Evolutionary conservation across 371 early-diverging fungal species (phyloP), one percentile per base, ranked within the genome.

Genomic region (Nosema granulosis): DNA sequence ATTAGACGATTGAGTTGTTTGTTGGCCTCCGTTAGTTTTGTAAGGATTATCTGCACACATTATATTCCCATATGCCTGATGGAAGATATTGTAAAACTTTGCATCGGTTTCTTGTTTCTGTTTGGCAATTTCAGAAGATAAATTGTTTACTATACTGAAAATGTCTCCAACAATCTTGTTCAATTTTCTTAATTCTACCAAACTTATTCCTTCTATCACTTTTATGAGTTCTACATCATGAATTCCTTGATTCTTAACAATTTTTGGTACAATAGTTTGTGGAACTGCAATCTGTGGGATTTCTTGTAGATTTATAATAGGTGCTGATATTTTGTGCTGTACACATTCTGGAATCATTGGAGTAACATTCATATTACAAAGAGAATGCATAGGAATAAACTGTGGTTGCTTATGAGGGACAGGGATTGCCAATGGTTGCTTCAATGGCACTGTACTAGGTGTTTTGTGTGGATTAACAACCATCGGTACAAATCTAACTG

Each of bases 291-390:
- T 18, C 22, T 34, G 16, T n/a, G 3, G 2, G 11, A 34, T 26
- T 18, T 63, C 43, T 16, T 43, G 43, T 43, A 43, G 43, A 16
- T 43, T 43, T 1, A 63, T 9, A 31, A 34, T 63, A 1, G 34
- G 13, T 3, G 37, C 6, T 26, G n/a, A 6, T 9, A 63, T 6
- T 63, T 63, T 63, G 20, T 63, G 34, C 3, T 2, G 32, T 6
- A n/a, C 38, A 37, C 63, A 63, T 9, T 63, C 63, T 4, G 6
- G 26, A 16, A 37, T 1, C 3, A 9, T 11, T 3, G 63, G 63
- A 3, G 4, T 22, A 9, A 63, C 38, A n/a, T 63, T 63, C 63
- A 63, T 63, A 37, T 63, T 63, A 35, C 63, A 63, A 18, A 63
- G 16, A 6, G 20, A 31, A 18, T 34, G 3, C 6, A 63, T 11